phyloP scores from a whole-genome alignment of 331 rosid genomes.

The Phaseolus coccineus region DNA sequence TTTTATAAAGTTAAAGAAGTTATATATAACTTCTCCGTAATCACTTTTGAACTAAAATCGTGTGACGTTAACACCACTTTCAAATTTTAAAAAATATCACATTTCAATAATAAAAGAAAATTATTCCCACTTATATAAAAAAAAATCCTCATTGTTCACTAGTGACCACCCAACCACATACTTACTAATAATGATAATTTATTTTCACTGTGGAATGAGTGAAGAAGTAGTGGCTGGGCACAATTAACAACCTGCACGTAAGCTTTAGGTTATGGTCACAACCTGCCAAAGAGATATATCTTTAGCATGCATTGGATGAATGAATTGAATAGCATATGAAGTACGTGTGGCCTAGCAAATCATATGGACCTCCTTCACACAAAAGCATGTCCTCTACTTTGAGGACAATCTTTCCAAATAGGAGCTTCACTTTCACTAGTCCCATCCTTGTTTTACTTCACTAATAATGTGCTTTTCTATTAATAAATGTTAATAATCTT shows the following conservation, averaged over 20 bases:
- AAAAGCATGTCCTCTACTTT: slow-evolving; percentile 17
- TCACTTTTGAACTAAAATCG: no score
- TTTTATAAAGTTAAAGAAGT: no score
- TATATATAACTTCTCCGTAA: no score
- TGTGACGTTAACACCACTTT: no score
- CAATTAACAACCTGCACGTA: neutral
- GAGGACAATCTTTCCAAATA: slow-evolving; percentile 18
- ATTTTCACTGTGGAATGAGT: neutral
- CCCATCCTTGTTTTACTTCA: neutral
- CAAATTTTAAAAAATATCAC: no score
- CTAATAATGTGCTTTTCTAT: neutral
- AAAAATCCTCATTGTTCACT: neutral
- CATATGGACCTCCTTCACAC: neutral
- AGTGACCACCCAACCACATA: slow-evolving; percentile 25
- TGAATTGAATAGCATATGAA: slow-evolving; percentile 5
- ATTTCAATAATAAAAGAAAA: no score
- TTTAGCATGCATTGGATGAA: neutral
- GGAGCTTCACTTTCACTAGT: slow-evolving; percentile 7
- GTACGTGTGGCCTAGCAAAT: slow-evolving; percentile 8
- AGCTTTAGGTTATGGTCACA: neutral
- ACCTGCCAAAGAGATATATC: neutral
- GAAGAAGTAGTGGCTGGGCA: neutral
- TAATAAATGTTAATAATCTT: neutral
- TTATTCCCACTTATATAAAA: no score
- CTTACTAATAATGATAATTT: neutral